Evolutionary conservation across 176 grass and related monocot species (phyloP), one percentile per base, ranked within the genome.

Genomic region (Thalia dealbata): DNA sequence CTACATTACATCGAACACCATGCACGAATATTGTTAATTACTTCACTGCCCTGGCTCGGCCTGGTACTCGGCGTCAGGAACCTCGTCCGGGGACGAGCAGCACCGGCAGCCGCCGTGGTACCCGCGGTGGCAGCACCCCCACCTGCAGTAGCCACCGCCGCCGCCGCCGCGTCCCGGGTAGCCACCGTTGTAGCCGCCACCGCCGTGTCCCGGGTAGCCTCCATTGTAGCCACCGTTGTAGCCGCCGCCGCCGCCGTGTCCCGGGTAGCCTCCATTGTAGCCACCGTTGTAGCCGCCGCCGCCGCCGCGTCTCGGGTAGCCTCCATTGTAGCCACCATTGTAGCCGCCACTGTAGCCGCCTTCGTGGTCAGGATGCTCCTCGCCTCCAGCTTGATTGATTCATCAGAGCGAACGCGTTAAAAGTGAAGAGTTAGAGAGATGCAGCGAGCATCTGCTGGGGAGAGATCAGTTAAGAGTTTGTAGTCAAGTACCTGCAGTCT

Each of bases 171-270:
- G 61, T 15, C 61, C 27, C 6, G 61, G 61, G 14, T 64, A 24
- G 19, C 67, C 73, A 0, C 50, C 77, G 9, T 73, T n/a, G 5
- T 48, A 69, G 0, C 85, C 80, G 18, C 71, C 1, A 10, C 22
- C 56, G 18, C 61, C 52, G 0, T 64, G 52, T 6, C 76, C 70
- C 11, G 75, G 78, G 30, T 73, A 62, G 1, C 43, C 52, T 10
- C 81, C 74, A 3, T 16, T 10, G 14, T 30, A 28, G 6, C 62
- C 62, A 2, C 68, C n/a, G 28, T 73, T 73, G 0, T 32, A 15
- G 18, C 72, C 71, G 2, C 27, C 35, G 21, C 84, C 80, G 16
- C 71, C 55, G 23, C 60, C 52, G 0, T 70, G 52, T 6, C 76
- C 70, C 11, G 75, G 78, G 30, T 73, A 62, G 1, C 43, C 52